A percentile compares a stretch with the other conserved stretches of the same genome.
Evolutionary conservation across 1,139 yeast genomes (phyloP).

Genomic region (Torulaspora pretoriensis): DNA sequence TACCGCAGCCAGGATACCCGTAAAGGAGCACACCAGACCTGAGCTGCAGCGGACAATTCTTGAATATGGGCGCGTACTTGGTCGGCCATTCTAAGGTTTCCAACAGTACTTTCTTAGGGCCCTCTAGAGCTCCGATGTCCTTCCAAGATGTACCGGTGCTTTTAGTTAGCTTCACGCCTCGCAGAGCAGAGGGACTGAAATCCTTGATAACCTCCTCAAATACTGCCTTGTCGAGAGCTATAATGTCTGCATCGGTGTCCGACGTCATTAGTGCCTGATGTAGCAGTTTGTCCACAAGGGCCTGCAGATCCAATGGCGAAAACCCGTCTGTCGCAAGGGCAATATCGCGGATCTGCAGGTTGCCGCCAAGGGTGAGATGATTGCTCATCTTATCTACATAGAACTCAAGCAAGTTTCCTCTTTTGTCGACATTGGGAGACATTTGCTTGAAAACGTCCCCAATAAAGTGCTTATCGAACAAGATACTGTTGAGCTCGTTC

Average conservation of each 20-base stretch:
- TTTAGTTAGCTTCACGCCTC: conserved; percentile 84
- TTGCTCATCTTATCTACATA: conserved; percentile 39
- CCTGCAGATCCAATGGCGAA: conserved; percentile 74
- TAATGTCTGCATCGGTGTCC: conserved; percentile 12
- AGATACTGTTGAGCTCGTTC: conserved; percentile 57
- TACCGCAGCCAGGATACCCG: conserved; percentile 98
- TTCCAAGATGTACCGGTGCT: conserved; percentile 66
- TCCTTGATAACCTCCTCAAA: conserved; percentile 59
- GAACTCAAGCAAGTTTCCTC: conserved; percentile 49
- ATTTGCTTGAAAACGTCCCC: conserved; percentile 58
- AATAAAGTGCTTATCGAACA: conserved; percentile 66
- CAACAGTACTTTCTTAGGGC: conserved; percentile 68
- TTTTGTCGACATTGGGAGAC: conserved; percentile 65
- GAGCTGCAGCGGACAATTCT: conserved; percentile 77
- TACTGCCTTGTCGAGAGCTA: conserved; percentile 32
- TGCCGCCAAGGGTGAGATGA: conserved; percentile 35
- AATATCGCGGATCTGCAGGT: conserved; percentile 63
- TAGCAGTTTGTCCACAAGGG: conserved; percentile 67
- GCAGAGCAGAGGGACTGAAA: conserved; percentile 72
- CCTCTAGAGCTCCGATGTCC: conserved; percentile 83
- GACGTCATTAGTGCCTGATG: conserved; percentile 44
- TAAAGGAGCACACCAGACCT: conserved; percentile 86
- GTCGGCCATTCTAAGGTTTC: conserved; percentile 98
- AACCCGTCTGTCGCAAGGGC: conserved; percentile 85
- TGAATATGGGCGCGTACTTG: conserved; percentile 88